phyloP scores from a whole-genome alignment of 2,329 filamentous ascomycete genomes.

The Cryphonectria carpinicola region DNA sequence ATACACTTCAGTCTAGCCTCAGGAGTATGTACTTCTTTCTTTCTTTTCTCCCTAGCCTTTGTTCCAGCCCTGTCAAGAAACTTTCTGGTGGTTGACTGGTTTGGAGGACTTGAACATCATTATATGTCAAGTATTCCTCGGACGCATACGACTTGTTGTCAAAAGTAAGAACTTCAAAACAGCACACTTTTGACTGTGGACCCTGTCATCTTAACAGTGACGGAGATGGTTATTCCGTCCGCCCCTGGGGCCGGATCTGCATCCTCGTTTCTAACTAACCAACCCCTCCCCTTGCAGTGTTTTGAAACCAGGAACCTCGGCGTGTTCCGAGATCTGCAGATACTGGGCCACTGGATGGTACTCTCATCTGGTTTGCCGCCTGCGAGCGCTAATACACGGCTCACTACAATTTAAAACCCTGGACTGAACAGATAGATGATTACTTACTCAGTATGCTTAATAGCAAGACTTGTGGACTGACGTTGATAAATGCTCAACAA shows the following conservation, averaged over 20 bases:
- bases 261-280: background rate
- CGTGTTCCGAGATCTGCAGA: slow-evolving; percentile 26
- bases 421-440: background rate
- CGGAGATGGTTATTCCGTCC: background rate
- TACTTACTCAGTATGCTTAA: too few relatives aligned
- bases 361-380: slow-evolving; percentile 17
- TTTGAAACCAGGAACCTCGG: slow-evolving; percentile 20
- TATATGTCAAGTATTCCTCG: background rate
- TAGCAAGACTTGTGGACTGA: background rate
- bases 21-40: background rate
- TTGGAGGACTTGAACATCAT: background rate
- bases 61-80: background rate
- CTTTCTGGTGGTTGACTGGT: background rate
- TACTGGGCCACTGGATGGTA: slow-evolving; percentile 3
- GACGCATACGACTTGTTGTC: too few relatives aligned
- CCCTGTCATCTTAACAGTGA: background rate
- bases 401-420: background rate
- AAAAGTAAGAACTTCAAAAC: background rate
- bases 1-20: background rate
- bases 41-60: background rate
- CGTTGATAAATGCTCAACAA: background rate
- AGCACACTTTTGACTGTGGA: background rate
- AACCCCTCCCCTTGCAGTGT: background rate
- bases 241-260: background rate
- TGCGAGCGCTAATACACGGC: background rate